Base-by-base conservation (phyloP, 2,329 filamentous ascomycete genomes). In the Xylogone sp. region DNA sequence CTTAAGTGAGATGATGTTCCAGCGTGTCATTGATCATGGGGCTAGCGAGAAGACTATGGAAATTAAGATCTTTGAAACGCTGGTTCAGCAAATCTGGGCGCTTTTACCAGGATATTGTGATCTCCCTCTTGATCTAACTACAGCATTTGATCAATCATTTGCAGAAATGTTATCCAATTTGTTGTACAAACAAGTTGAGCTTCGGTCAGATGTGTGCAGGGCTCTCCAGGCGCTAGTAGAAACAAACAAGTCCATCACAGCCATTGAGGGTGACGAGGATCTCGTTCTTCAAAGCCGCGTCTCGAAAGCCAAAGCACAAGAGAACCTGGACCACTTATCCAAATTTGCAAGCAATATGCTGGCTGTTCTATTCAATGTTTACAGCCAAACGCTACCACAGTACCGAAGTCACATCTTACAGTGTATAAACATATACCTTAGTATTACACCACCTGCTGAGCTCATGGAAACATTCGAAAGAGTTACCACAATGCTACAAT, bases 351-450 rank as follows among this genome's bases (percentile, higher is more conserved):
- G 87, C 54, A 97, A 97, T 63, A 81, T 99, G 71, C 82, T 99
- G 42, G 92, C 94, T 6, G 93, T 97, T 0, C 75, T 99, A n/a
- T 97, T 99, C 78, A 99, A 99, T 66, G 93, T 99, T 43, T 99
- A 99, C 73, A 96, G 89, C 57, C 89, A 97, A 69, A 99, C 94
- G 1, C 78, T 99, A 21, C 93, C 94, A 2, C 90, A 97, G 65
- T 94, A 90, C 64, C 82, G 94, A 60, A 92, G 90, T 0, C 90
- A 89, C 19, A 94, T 99, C 49, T 76, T 99, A 29, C 89, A 93
- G 67, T 96, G 92, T 56, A 94, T 97, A 74, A 97, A 97, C 70
- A 85, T 90, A 4, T 97, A 92, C 70, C 75, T 99, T 52, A 96
- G 92, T 73, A 88, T 97, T 62, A 90, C 90, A 0, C 87, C 90